Conservation (phyloP, 805 yeast genomes). For the Hanseniaspora lachancei region DNA sequence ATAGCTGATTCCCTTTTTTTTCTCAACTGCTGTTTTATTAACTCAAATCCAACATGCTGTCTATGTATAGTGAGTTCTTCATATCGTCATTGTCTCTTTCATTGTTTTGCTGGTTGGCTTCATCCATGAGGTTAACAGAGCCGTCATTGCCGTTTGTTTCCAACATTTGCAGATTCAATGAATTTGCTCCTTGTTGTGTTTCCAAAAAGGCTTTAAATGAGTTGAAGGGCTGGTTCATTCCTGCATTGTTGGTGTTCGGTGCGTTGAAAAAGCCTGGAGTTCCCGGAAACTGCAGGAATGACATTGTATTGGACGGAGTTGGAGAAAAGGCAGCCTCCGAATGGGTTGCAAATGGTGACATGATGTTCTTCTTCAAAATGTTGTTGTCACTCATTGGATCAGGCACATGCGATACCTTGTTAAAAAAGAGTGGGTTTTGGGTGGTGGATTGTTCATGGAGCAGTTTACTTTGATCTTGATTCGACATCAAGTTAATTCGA, state of each 20-base stretch:
- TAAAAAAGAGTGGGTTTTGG: slow-evolving; percentile 6
- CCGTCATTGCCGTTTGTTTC: neutral
- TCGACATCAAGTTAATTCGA: slow-evolving; percentile 17
- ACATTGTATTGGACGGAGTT: slow-evolving; percentile 1
- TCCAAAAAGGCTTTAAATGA: neutral
- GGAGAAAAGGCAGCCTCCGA: slow-evolving; percentile 8
- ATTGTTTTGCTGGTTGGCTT: neutral
- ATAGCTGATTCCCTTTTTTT: neutral
- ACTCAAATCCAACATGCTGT: slow-evolving; percentile 9
- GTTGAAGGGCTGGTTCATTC: neutral
- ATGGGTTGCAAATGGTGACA: neutral
- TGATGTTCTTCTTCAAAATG: neutral
- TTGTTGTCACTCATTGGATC: neutral
- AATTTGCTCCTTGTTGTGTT: neutral
- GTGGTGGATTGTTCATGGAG: neutral
- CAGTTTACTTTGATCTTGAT: neutral
- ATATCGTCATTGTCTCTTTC: slow-evolving; percentile 1
- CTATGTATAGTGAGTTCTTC: slow-evolving; percentile 8
- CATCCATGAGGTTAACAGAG: neutral
- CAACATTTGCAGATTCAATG: neutral
- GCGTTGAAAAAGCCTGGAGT: slow-evolving; percentile 6
- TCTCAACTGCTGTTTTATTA: neutral
- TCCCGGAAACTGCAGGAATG: slow-evolving; percentile 2
- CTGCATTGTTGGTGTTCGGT: neutral
- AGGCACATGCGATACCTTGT: slow-evolving; percentile 8